Percentiles rank a stretch among this genome's conserved stretches.
Conservation (phyloP, 116 monocot species). For the Posidonia oceanica region DNA sequence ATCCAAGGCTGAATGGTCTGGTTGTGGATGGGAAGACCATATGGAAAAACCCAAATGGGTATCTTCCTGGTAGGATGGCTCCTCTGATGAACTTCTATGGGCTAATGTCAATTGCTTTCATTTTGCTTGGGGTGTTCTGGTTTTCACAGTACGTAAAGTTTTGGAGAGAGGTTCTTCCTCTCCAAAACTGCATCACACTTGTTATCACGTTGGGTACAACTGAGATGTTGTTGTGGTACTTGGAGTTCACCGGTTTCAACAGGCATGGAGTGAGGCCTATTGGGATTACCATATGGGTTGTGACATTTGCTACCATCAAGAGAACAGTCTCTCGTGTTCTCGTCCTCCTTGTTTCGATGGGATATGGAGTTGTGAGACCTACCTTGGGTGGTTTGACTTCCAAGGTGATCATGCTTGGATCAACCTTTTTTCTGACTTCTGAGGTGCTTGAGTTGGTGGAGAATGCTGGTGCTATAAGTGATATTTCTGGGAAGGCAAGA, state of each 20-base stretch:
- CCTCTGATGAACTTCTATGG: slow-evolving; percentile 90
- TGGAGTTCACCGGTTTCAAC: slow-evolving; percentile 83
- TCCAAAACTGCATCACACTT: slow-evolving; percentile 82
- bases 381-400: slow-evolving; percentile 90
- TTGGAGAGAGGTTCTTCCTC: slow-evolving; percentile 83
- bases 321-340: slow-evolving; percentile 70
- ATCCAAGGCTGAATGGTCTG: slow-evolving; percentile 46
- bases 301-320: slow-evolving; percentile 68
- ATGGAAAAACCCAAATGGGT: slow-evolving; percentile 85
- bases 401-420: slow-evolving; percentile 77
- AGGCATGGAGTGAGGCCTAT: slow-evolving; percentile 57
- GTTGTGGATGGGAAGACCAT: slow-evolving; percentile 69
- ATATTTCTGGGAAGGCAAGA: slow-evolving; percentile 83
- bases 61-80: slow-evolving; percentile 87
- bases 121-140: slow-evolving; percentile 78
- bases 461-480: slow-evolving; percentile 71
- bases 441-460: slow-evolving; percentile 87
- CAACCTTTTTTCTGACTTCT: slow-evolving; percentile 70
- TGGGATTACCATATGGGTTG: slow-evolving; percentile 77
- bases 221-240: slow-evolving; percentile 84
- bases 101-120: slow-evolving; percentile 68
- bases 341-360: slow-evolving; percentile 87
- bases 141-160: slow-evolving; percentile 89
- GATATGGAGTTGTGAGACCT: slow-evolving; percentile 86
- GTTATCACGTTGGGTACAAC: slow-evolving; percentile 79